These are phyloP conservation scores for Spencermartinsiella ligniputridi DNA, from an alignment of 1,139 yeast genomes.

Conservation along the genomic window DNA sequence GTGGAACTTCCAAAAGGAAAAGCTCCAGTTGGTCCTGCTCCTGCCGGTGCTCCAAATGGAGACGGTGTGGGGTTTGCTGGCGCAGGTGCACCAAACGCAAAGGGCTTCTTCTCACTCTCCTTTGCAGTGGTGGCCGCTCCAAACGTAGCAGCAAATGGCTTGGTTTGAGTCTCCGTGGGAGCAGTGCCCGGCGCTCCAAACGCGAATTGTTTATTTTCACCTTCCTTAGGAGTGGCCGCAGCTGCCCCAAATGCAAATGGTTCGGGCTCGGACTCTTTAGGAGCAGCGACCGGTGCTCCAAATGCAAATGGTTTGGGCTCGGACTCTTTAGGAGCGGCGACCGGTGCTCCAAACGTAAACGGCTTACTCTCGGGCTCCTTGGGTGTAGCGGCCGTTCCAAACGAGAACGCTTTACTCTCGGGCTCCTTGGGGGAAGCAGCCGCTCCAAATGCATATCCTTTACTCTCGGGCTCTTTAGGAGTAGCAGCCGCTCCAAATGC, in stretches of 20 bases:
- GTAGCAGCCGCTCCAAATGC: neutral
- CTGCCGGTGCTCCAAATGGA: slow-evolving; percentile 4
- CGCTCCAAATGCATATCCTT: neutral
- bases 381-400: neutral
- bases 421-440: neutral
- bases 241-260: too few relatives aligned
- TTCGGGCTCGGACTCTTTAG: too few relatives aligned
- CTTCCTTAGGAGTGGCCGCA: too few relatives aligned
- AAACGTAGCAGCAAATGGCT: too few relatives aligned
- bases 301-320: too few relatives aligned
- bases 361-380: neutral
- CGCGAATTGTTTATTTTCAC: too few relatives aligned
- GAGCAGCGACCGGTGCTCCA: too few relatives aligned
- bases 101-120: slow-evolving; percentile 1
- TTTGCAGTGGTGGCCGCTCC: neutral
- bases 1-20: neutral
- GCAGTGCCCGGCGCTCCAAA: too few relatives aligned
- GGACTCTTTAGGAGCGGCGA: neutral
- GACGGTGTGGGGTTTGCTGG: neutral
- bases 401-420: neutral
- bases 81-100: slow-evolving; percentile 6
- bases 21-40: neutral
- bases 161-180: too few relatives aligned
- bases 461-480: neutral
- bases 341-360: slow-evolving; percentile 1